Percentiles rank a stretch among this genome's conserved stretches.
Evolutionary conservation across 768 basidiomycete species (phyloP).

Genomic region (Naganishia vishniacii): DNA sequence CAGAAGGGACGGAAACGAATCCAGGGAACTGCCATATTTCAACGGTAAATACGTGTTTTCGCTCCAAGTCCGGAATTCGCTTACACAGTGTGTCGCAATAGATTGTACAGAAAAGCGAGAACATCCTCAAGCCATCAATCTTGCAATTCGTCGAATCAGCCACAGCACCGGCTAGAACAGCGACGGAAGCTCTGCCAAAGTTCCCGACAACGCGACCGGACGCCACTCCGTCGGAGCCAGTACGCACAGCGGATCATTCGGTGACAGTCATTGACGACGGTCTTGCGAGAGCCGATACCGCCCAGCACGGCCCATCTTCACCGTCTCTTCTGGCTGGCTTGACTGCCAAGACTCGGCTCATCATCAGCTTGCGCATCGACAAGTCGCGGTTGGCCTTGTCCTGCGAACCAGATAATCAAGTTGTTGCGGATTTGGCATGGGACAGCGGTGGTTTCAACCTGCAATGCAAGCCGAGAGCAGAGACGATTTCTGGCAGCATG

Average conservation of each 20-base stretch:
- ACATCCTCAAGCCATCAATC: slow-evolving; percentile 71
- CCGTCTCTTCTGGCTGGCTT: slow-evolving; percentile 11
- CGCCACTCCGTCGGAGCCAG: too few species aligned
- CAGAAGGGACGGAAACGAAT: background rate
- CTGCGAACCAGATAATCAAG: slow-evolving; percentile 86
- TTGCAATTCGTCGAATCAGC: slow-evolving; percentile 67
- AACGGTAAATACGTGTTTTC: background rate
- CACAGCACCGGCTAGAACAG: slow-evolving; percentile 33
- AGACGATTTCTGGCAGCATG: slow-evolving; percentile 64
- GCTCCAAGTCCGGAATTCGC: background rate
- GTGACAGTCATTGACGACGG: too few species aligned
- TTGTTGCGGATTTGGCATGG: slow-evolving; percentile 83
- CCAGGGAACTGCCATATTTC: slow-evolving; percentile 12
- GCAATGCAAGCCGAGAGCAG: slow-evolving; percentile 50
- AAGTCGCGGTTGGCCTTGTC: slow-evolving; percentile 77
- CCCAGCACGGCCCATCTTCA: background rate
- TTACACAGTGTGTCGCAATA: slow-evolving; percentile 15
- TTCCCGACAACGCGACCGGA: too few species aligned
- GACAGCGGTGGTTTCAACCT: slow-evolving; percentile 87
- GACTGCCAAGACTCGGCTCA: slow-evolving; percentile 10
- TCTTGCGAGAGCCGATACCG: too few species aligned
- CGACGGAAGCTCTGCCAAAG: slow-evolving; percentile 4
- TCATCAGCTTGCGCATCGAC: slow-evolving; percentile 80
- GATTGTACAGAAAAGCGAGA: slow-evolving; percentile 72
- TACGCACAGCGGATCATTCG: too few species aligned